Base-by-base conservation (phyloP, 2,329 filamentous ascomycete genomes). In the Colletotrichum abscissum region DNA sequence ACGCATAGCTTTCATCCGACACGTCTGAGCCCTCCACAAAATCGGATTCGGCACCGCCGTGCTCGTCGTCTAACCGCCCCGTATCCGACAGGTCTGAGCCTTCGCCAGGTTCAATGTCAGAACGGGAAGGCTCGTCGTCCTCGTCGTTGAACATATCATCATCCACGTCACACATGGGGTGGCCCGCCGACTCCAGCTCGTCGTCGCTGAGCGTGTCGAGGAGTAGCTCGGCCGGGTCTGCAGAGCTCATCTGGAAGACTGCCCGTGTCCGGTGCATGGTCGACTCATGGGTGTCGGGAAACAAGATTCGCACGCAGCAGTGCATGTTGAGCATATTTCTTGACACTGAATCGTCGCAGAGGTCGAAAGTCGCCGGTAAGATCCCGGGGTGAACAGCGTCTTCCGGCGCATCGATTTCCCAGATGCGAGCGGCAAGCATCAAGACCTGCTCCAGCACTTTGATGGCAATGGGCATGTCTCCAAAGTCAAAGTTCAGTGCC, bases 391-490 rank as follows among this genome's bases (percentile, higher is more conserved):
- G 14, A 22, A 60, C 28, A 8, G 65, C 16, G 42, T 67, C 65
- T 38, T 60, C 65, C 14, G 28, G 64, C 28, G 56, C n/a, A 28
- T 60, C 8, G n/a, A 28, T 55, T 24, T 67, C 65, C 14, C n/a
- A 67, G 7, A 67, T 67, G 14, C 12, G n/a, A 16, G 28, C 30
- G 1, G 65, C 60, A 16, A 67, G 42, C 30, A 42, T 67, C 22
- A 67, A 26, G 16, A 67, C 56, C 24, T 67, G 42, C 14, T 67
- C 42, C 1, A 67, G 65, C 42, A 67, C 65, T 33, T 55, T 60
- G 22, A 67, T 59, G 16, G 38, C 22, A 5, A 67, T 30, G 19
- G 14, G 11, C 8, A 67, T 38, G 22, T 67, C 42, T 8, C 42
- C 22, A 38, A 55, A 38, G 42, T 67, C 42, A 59, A 59, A 67